phyloP scores from a whole-genome alignment of 1,139 yeast species.

The Debaryomyces udenii region DNA sequence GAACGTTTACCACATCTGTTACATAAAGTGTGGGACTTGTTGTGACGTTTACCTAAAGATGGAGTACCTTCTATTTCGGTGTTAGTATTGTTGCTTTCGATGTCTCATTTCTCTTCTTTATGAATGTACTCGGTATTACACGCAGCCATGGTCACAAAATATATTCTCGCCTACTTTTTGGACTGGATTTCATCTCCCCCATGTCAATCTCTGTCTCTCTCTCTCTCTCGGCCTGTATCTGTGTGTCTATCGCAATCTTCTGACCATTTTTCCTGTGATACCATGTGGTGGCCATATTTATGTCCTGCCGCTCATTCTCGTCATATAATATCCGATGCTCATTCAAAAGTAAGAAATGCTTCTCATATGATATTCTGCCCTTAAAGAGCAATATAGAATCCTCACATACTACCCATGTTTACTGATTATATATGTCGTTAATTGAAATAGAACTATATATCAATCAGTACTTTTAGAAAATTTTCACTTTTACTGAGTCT shows the following conservation, averaged over 20 bases:
- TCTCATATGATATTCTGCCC: not conserved
- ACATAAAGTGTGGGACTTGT: slow-evolving; percentile 99
- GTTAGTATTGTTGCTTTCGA: slow-evolving; percentile 17
- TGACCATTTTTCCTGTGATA: too few species aligned
- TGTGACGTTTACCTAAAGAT: slow-evolving; percentile 99
- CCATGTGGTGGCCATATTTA: too few species aligned
- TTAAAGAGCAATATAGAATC: slow-evolving; percentile 12
- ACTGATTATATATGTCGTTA: slow-evolving; percentile 32
- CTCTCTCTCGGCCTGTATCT: too few species aligned
- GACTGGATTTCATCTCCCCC: too few species aligned
- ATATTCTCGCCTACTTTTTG: not conserved
- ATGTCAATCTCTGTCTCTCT: too few species aligned
- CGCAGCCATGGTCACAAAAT: too few species aligned
- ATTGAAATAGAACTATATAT: slow-evolving; percentile 1
- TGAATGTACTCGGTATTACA: slow-evolving; percentile 2
- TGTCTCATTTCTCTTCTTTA: not conserved
- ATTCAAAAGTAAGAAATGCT: slow-evolving; percentile 2
- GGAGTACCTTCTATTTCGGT: slow-evolving; percentile 93
- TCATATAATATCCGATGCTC: slow-evolving; percentile 2
- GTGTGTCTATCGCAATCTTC: too few species aligned
- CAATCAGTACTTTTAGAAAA: slow-evolving; percentile 7
- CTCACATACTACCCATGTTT: slow-evolving; percentile 71
- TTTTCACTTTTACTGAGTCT: slow-evolving; percentile 7
- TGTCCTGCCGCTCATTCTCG: too few species aligned
- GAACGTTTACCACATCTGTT: slow-evolving; percentile 99